Base-by-base conservation (phyloP, 2,329 filamentous ascomycete genomes). In the Calycina marina region DNA sequence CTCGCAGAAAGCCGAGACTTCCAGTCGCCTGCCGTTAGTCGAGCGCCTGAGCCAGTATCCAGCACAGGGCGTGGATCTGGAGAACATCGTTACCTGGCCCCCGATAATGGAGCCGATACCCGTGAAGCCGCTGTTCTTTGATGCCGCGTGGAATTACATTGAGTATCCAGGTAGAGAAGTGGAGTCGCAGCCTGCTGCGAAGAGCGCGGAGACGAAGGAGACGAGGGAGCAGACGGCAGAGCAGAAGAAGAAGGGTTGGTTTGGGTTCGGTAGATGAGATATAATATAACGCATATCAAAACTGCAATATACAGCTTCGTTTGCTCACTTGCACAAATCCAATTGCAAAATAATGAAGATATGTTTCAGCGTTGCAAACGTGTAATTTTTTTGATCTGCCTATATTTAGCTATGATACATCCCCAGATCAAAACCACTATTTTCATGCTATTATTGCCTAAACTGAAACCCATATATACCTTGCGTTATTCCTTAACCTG, bases 101-200 rank as follows among this genome's bases (percentile, higher is more conserved):
- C 86, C 88, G 1, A 80, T 75, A 51, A 61, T 94, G 43, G 73
- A 82, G 40, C 68, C 79, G 2, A 73, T 96, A 24, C 85, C 90
- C 0, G 78, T 93, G 32, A 98, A 98, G 62, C 90, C 90, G 16
- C 66, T 96, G 18, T 96, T 96, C 64, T 72, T 96, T 37, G 90
- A 98, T 51, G 78, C 93, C 5, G 90, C 90, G 6, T 98, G 84
- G 81, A 96, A 96, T 54, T 96, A 94, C 53, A 86, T 98, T 40
- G 74, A 84, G 30, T 98, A 98, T 51, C 85, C 86, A 0, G 75
- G 74, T 18, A 72, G 72, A 45, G 44, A 56, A 18, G 50, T 53
- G 5, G 45, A 56, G 37, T 48, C 38, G 43, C 43, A 44, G 43
- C 44, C 45, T 42, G 45, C 35, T 22, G 44, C 42, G 16, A 37